A percentile compares a stretch with the other conserved stretches of the same genome.
These are phyloP conservation scores for Hypholoma fasciculare DNA, from an alignment of 768 basidiomycete genomes.

Conservation along the genomic window DNA sequence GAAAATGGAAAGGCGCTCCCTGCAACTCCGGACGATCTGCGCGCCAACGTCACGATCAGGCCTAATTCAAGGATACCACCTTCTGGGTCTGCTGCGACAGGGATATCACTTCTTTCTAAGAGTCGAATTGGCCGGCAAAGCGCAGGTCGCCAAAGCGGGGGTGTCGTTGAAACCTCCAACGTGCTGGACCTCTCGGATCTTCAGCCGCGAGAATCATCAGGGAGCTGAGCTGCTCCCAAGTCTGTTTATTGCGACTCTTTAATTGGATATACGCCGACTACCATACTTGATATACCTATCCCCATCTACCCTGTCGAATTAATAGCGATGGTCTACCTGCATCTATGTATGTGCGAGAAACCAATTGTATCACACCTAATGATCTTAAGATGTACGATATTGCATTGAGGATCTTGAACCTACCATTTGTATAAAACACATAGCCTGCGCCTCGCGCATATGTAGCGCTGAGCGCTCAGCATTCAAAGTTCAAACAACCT, in stretches of 20 bases:
- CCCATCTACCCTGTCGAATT: neutral
- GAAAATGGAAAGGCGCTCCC: slow-evolving; percentile 35
- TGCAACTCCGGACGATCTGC: slow-evolving; percentile 32
- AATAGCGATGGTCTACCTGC: neutral
- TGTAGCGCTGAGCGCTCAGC: too few species aligned
- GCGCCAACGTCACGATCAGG: slow-evolving; percentile 50
- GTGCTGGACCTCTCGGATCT: slow-evolving; percentile 30
- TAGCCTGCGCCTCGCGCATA: too few species aligned
- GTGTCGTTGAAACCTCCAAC: slow-evolving; percentile 11
- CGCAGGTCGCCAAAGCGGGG: slow-evolving; percentile 28
- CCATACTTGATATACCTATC: slow-evolving; percentile 8
- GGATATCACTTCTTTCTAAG: slow-evolving; percentile 39
- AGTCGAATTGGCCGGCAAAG: slow-evolving; percentile 54
- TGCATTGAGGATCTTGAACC: neutral
- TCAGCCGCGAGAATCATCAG: slow-evolving; percentile 19
- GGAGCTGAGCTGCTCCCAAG: neutral
- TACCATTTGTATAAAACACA: neutral
- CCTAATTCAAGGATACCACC: slow-evolving; percentile 40
- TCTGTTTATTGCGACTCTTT: slow-evolving; percentile 1
- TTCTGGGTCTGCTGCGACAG: slow-evolving; percentile 23
- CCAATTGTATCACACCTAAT: neutral
- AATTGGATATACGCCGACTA: slow-evolving; percentile 7
- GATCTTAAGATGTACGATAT: neutral
- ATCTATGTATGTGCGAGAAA: slow-evolving; percentile 1
- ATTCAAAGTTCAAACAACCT: too few species aligned